A percentile compares a stretch with the other conserved stretches of the same genome.
These are phyloP conservation scores for Volutella citrinella DNA, from an alignment of 2,329 filamentous ascomycete genomes.

Conservation along the genomic window DNA sequence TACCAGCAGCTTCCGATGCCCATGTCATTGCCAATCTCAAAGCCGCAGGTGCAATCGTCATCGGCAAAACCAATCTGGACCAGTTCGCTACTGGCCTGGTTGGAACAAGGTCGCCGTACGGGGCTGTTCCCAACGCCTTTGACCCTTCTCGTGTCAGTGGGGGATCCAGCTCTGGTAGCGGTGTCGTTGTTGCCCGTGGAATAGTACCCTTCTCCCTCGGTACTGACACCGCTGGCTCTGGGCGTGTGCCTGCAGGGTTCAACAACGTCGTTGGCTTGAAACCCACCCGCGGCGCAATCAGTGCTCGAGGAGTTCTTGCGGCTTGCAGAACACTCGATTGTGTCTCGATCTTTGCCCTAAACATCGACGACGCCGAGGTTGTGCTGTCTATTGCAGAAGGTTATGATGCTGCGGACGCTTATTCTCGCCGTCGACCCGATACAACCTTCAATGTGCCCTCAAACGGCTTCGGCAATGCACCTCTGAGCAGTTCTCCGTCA, in stretches of 20 bases:
- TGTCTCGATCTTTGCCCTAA: conserved; percentile 51
- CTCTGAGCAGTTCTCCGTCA: conserved; percentile 24
- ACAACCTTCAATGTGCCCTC: background rate
- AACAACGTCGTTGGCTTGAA: conserved; percentile 52
- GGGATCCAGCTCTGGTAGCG: conserved; percentile 57
- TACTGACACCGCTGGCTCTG: conserved; percentile 55
- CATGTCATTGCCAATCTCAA: conserved; percentile 48
- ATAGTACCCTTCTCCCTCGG: conserved; percentile 55
- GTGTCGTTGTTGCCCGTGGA: conserved; percentile 51
- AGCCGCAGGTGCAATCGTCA: conserved; percentile 51
- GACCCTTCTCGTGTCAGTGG: conserved; percentile 38
- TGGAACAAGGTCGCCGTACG: conserved; percentile 59
- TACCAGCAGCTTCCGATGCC: conserved; percentile 43
- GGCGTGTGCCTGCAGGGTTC: conserved; percentile 50
- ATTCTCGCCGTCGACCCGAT: conserved; percentile 41
- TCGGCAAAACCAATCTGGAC: conserved; percentile 60
- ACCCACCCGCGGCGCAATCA: conserved; percentile 52
- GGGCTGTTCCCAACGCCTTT: conserved; percentile 52
- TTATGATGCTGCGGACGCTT: conserved; percentile 48
- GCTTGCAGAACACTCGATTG: conserved; percentile 58
- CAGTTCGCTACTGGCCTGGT: conserved; percentile 62
- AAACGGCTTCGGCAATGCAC: conserved; percentile 28
- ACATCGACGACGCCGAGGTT: conserved; percentile 45
- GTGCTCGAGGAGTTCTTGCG: conserved; percentile 47
- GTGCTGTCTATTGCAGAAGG: conserved; percentile 48